A percentile compares a stretch with the other conserved stretches of the same genome.
Conservation (phyloP, 2,329 filamentous ascomycete species). For the Hypoxylon sp. region DNA sequence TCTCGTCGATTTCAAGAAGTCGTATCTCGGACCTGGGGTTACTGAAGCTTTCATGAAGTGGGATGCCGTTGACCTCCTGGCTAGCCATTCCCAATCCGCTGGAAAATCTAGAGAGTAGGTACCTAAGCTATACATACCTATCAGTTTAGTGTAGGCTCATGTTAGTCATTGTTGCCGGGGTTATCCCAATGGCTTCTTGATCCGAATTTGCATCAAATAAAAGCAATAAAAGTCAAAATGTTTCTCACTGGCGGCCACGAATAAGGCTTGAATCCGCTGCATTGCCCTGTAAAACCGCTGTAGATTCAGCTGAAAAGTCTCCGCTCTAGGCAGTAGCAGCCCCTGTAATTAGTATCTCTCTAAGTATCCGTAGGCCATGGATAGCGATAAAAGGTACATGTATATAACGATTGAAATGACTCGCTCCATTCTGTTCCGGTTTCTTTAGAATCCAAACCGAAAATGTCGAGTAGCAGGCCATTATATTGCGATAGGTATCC, state of each 20-base stretch:
- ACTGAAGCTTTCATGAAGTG: constrained; percentile 6
- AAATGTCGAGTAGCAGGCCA: no score
- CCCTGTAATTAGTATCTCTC: background rate
- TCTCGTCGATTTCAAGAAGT: constrained; percentile 16
- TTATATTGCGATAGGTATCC: no score
- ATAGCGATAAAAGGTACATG: no score
- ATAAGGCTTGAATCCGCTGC: background rate
- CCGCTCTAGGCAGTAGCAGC: background rate
- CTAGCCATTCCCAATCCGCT: background rate
- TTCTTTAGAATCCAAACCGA: no score
- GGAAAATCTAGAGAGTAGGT: background rate
- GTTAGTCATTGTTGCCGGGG: background rate
- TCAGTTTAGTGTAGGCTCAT: background rate
- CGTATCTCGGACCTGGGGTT: constrained; percentile 19
- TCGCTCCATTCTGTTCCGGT: no score
- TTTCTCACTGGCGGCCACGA: background rate
- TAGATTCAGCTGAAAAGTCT: background rate
- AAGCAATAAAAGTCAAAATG: background rate
- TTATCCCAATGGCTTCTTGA: background rate
- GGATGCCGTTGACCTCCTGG: background rate
- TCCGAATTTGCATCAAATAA: background rate
- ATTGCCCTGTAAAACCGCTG: background rate
- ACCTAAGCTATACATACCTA: background rate
- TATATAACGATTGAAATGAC: no score
- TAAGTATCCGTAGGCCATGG: no score